A percentile compares a stretch with the other conserved stretches of the same genome.
These are phyloP conservation scores for Paramicrosporidium saccamoebae DNA, from an alignment of 371 early-diverging fungal species.

Conservation along the genomic window DNA sequence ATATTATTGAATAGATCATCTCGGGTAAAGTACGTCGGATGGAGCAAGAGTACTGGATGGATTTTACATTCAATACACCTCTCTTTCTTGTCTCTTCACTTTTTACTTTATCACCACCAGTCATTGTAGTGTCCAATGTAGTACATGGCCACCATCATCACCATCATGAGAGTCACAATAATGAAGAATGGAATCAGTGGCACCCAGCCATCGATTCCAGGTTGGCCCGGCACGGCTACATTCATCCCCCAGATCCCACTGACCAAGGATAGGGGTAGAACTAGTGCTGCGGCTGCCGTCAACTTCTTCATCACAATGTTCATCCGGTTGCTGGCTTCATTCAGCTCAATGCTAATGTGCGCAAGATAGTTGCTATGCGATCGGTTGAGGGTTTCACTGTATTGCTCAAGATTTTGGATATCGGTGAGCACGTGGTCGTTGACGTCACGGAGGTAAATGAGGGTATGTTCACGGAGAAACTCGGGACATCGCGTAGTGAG, in stretches of 20 bases:
- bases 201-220: conserved; percentile 12
- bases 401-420: conserved; percentile 50
- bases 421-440: conserved; percentile 81
- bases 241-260: conserved; percentile 82
- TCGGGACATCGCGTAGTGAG: conserved; percentile 27
- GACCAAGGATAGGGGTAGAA: conserved; percentile 73
- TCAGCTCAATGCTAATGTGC: conserved; percentile 79
- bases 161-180: conserved; percentile 18
- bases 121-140: too few species aligned
- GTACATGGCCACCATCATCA: conserved; percentile 1
- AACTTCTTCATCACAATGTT: conserved; percentile 60
- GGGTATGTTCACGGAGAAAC: conserved; percentile 17
- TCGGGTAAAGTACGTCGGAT: too few species aligned
- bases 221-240: conserved; percentile 42
- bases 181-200: conserved; percentile 39
- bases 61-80: too few species aligned
- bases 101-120: too few species aligned
- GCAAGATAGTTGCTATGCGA: conserved; percentile 83
- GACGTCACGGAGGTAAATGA: conserved; percentile 78
- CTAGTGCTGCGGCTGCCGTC: conserved; percentile 61
- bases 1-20: too few species aligned
- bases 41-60: too few species aligned
- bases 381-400: conserved; percentile 57
- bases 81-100: too few species aligned
- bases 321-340: conserved; percentile 59